A percentile compares a stretch with the other conserved stretches of the same genome.
Conservation (phyloP, 2,329 filamentous ascomycete species). For the Penicillium sp. region DNA sequence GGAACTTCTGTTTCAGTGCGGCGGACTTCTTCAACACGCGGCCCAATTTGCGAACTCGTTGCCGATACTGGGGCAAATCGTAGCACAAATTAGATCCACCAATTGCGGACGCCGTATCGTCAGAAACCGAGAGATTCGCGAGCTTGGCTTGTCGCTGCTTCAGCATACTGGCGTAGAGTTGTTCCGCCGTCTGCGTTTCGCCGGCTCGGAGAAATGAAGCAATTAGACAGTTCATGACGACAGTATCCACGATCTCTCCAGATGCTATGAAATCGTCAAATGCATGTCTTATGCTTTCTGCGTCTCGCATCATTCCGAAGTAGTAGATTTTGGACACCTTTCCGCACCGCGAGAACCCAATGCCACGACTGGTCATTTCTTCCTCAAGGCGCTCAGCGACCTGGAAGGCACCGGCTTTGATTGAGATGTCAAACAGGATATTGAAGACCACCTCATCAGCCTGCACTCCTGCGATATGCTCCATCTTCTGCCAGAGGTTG, state of each 20-base stretch:
- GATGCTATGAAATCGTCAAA: slow-evolving; percentile 82
- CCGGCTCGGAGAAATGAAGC: slow-evolving; percentile 73
- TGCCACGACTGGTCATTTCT: slow-evolving; percentile 72
- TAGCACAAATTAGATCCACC: slow-evolving; percentile 11
- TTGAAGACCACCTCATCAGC: slow-evolving; percentile 85
- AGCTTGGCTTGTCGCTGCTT: slow-evolving; percentile 51
- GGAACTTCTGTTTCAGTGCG: slow-evolving; percentile 49
- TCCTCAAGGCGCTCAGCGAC: slow-evolving; percentile 82
- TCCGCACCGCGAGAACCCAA: slow-evolving; percentile 75
- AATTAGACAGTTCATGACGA: slow-evolving; percentile 84
- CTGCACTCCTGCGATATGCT: slow-evolving; percentile 64
- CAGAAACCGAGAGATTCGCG: slow-evolving; percentile 19
- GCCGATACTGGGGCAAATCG: slow-evolving; percentile 42
- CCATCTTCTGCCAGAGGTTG: slow-evolving; percentile 87
- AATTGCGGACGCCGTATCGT: neutral
- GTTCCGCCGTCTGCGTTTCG: slow-evolving; percentile 74
- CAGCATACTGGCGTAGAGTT: slow-evolving; percentile 85
- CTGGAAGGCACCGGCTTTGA: slow-evolving; percentile 79
- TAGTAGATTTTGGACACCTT: slow-evolving; percentile 82
- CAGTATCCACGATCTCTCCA: slow-evolving; percentile 84
- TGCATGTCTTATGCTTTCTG: slow-evolving; percentile 70
- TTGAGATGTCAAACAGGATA: slow-evolving; percentile 84
- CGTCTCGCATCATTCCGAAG: slow-evolving; percentile 73
- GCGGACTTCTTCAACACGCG: slow-evolving; percentile 50
- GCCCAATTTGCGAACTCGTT: slow-evolving; percentile 47